Base-by-base conservation (phyloP, 2,329 filamentous ascomycete genomes). In the Pseudodiploospora longispora region DNA sequence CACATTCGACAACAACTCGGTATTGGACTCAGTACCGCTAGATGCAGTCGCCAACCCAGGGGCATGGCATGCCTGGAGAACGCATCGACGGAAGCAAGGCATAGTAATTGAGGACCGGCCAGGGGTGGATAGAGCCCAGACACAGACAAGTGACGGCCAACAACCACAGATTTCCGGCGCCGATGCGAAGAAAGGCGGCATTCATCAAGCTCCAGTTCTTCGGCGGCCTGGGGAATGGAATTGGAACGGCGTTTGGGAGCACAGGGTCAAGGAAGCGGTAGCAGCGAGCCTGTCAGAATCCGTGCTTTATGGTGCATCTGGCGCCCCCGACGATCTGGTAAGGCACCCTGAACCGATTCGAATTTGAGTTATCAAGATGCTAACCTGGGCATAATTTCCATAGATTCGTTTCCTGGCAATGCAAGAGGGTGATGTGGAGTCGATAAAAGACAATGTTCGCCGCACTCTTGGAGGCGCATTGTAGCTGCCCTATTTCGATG, bases 241-340 rank as follows among this genome's bases (percentile, higher is more conserved):
- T 59, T 97, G 91, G 91, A 88, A 95, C 57, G 90, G 91, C 0
- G 91, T 97, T 0, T 98, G 91, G 91, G 87, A 94, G 60, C 84
- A 90, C 51, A 77, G 91, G 43, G 90, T 95, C 1, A 83, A 80
- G 63, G 86, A 84, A 61, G 85, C 85, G 12, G 78, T 96, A 36
- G 77, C 83, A 41, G 74, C 77, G 7, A 95, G 88, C 57, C 67
- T 88, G 40, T 86, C 87, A 1, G 91, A 97, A 53, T 70, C 81
- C 2, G 82, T 87, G 4, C 66, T 97, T 27, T 97, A 82, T 65
- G 87, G 88, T 5, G 74, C 74, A 39, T 67, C 71, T 5, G 72
- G 74, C 36, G 67, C 66, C 10, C 65, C 76, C 7, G 85, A 89
- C 60, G 87, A 95, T 52, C 72, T 87, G 64, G 86, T 91, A 71